Base-by-base conservation (phyloP, 2,329 filamentous ascomycete genomes). In the Alternaria conjuncta region DNA sequence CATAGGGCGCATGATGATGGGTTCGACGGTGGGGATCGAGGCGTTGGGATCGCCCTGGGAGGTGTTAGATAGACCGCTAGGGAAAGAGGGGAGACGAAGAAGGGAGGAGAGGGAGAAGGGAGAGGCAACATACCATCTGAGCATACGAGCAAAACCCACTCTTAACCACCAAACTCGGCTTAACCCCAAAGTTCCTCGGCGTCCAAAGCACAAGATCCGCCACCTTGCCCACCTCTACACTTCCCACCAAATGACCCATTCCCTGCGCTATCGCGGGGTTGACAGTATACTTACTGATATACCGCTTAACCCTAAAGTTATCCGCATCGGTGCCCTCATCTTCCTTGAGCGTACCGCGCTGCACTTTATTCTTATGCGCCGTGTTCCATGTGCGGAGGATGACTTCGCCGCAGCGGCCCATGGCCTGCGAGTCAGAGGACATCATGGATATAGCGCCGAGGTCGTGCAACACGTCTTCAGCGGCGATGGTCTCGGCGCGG, bases 361-460 rank as follows among this genome's bases (percentile, higher is more conserved):
- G 94, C 18, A 90, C 78, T 81, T 97, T 97, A 79, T 98, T 98
- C 87, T 97, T 97, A 82, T 97, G 93, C 0, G 95, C 95, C 3
- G 95, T 98, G 81, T 97, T 94, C 95, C 95, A 98, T 0, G 95
- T 97, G 12, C 95, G 88, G 23, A 96, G 85, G 64, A 98, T 89
- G 57, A 98, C 95, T 83, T 98, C 95, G 68, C 95, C 95, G 77
- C 93, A 97, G 55, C 95, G 91, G 60, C 95, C 95, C 95, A 98
- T 98, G 73, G 95, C 95, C 82, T 98, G 95, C 0, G 92, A 95
- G 82, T 98, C 95, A 1, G 91, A 94, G 64, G 90, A 93, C 93
- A 98, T 97, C 94, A 98, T 98, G 79, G 90, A 94, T 80, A 98
- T 97, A 67, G 95, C 95, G 60, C 95, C 95, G 2, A 97, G 86